Evolutionary conservation across 2,329 filamentous ascomycete genomes (phyloP), one percentile per base, ranked within the genome.

Genomic region (Microcera coccophila): DNA sequence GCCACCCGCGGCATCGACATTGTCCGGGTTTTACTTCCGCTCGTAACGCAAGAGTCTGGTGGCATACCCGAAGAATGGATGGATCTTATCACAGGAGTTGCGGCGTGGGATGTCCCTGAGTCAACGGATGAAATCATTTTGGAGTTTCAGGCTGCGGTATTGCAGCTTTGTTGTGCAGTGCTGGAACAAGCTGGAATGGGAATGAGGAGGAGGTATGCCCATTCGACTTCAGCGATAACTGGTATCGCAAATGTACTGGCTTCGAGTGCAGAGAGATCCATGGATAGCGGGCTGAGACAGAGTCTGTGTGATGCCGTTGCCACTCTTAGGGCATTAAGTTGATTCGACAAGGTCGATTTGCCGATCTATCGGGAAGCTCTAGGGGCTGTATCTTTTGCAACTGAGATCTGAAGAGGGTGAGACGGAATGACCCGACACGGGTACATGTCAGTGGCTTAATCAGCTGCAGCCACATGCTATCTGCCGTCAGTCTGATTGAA

Each of bases 91-190:
- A 78, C 73, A 2, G 58, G 60, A 1, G 69, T 76, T 1, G 73
- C 78, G 2, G 73, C 70, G 4, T 75, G 72, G 70, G 55, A 70
- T 33, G 57, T 68, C 1, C 63, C 72, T 10, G 55, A 64, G 42
- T 50, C 54, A 38, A 54, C 53, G 17, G 49, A 53, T 3, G 37
- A 49, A 5, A 38, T 54, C 0, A 57, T 69, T 3, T 60, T 65
- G n/a, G 79, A 82, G 44, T 72, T 78, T 38, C 67, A 73, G 35
- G 64, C 78, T 4, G 75, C 75, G 2, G 69, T 72, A 20, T 58
- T 83, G 38, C 78, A 82, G 58, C 69, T 84, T 2, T 75, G 73
- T 17, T 70, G 74, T 11, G 67, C 72, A 3, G 55, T 83, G n/a
- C 58, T 83, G 20, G 64, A 56, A 1, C 68, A 69, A 20, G 69